phyloP scores from a whole-genome alignment of 177 flowering plant genomes.

The Viscum album region DNA sequence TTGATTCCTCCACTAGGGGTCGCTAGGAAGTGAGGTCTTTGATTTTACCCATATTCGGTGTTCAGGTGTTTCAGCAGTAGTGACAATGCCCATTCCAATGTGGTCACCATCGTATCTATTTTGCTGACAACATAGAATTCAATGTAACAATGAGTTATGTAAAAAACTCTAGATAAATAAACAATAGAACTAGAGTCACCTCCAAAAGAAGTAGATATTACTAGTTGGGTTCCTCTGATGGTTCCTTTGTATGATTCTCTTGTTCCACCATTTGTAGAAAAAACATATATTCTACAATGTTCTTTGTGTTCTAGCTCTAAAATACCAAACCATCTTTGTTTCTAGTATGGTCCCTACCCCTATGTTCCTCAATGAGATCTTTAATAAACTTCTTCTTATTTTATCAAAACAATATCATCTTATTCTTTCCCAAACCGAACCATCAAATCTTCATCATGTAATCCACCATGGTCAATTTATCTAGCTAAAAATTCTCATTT shows the following conservation, averaged over 20 bases:
- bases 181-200: too few relatives aligned
- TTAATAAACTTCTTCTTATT: not conserved
- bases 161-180: too few relatives aligned
- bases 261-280: slow-evolving; percentile 22
- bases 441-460: not conserved
- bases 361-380: not conserved
- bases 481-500: not conserved
- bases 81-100: not conserved
- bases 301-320: too few relatives aligned
- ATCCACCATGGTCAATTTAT: not conserved
- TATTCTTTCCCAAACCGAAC: not conserved
- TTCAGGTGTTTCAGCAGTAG: too few relatives aligned
- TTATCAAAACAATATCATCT: not conserved
- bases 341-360: too few relatives aligned
- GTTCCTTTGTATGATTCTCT: slow-evolving; percentile 19
- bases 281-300: slow-evolving; percentile 12
- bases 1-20: too few relatives aligned
- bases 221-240: slow-evolving; percentile 20
- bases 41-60: too few relatives aligned
- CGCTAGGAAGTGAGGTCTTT: too few relatives aligned
- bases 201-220: too few relatives aligned
- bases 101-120: not conserved
- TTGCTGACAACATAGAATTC: not conserved
- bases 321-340: too few relatives aligned
- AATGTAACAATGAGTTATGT: too few relatives aligned